Base-by-base conservation (phyloP, 495 filamentous ascomycete species). In the Penicillium parvum region DNA sequence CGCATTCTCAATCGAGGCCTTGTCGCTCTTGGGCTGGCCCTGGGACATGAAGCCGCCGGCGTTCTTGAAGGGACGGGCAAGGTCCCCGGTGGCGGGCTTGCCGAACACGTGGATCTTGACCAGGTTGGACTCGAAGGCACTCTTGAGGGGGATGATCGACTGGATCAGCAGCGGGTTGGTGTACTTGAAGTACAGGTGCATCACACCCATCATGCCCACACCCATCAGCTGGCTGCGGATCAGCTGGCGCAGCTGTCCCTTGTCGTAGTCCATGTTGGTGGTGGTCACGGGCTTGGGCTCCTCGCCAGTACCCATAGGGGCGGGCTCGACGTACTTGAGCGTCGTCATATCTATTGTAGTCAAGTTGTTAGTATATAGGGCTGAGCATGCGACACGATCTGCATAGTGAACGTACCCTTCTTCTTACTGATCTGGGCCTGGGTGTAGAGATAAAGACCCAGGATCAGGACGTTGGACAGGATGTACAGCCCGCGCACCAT, bases 141-240 rank as follows among this genome's bases (percentile, higher is more conserved):
- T 76, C 83, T 98, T 98, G 61, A 97, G 76, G 21, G 92, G 92
- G 63, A 98, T 91, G 76, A 98, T 95, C 60, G 84, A 90, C 79
- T 98, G 92, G 76, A 98, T 94, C 60, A 97, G 71, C 26, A 98
- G 86, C 23, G 92, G 92, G 81, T 96, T 98, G 72, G 90, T 96
- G 84, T 96, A 97, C 69, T 95, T 87, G 74, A 98, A 83, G 82
- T 97, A 97, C 52, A 96, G 47, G 73, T 96, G 92, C 92, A 98
- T 97, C 60, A 96, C 83, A 48, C 68, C 79, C 92, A 97, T 97
- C 92, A 98, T 97, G 57, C 79, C 88, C 36, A 98, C 75, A 37
- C 92, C 92, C 85, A 95, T 96, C 50, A 95, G 69, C 65, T 96
- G 90, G 51, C 82, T 76, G 73, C 89, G 90, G 71, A 85, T 84